phyloP scores from a whole-genome alignment of 1,284 basidiomycete genomes.

The Coniophora puteana region DNA sequence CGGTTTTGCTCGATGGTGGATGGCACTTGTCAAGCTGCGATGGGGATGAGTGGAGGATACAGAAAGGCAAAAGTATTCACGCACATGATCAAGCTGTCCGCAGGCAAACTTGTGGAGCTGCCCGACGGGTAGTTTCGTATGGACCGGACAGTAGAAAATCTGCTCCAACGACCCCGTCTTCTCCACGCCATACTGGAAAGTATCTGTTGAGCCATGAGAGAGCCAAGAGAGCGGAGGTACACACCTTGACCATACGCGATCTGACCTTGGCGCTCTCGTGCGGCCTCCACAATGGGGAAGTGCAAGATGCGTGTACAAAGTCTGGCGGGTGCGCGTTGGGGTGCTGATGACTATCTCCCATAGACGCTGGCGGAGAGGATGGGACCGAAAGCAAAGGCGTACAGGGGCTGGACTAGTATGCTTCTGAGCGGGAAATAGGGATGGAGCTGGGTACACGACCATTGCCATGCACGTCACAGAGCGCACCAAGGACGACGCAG shows the following conservation, averaged over 20 bases:
- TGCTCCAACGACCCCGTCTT: slow-evolving; percentile 86
- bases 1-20: slow-evolving; percentile 33
- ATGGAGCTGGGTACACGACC: slow-evolving; percentile 6
- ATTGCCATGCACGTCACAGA: slow-evolving; percentile 34
- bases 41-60: slow-evolving; percentile 5
- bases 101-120: slow-evolving; percentile 88
- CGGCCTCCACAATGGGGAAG: slow-evolving; percentile 44
- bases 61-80: slow-evolving; percentile 24
- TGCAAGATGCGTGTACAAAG: slow-evolving; percentile 40
- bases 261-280: slow-evolving; percentile 48
- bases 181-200: slow-evolving; percentile 76
- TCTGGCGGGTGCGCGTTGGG: slow-evolving; percentile 20
- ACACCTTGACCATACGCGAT: slow-evolving; percentile 48
- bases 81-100: slow-evolving; percentile 76
- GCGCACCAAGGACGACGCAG: slow-evolving; percentile 33
- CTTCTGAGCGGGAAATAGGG: background rate
- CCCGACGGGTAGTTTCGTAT: slow-evolving; percentile 70
- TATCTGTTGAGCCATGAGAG: background rate
- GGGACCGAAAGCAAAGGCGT: background rate
- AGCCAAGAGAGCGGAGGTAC: background rate
- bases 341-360: slow-evolving; percentile 10
- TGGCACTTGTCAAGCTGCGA: slow-evolving; percentile 50
- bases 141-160: slow-evolving; percentile 81
- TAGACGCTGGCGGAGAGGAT: slow-evolving; percentile 8
- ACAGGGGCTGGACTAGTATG: slow-evolving; percentile 1